Base-by-base conservation (phyloP, 2,329 filamentous ascomycete genomes). In the Alternaria novae-zelandiae region DNA sequence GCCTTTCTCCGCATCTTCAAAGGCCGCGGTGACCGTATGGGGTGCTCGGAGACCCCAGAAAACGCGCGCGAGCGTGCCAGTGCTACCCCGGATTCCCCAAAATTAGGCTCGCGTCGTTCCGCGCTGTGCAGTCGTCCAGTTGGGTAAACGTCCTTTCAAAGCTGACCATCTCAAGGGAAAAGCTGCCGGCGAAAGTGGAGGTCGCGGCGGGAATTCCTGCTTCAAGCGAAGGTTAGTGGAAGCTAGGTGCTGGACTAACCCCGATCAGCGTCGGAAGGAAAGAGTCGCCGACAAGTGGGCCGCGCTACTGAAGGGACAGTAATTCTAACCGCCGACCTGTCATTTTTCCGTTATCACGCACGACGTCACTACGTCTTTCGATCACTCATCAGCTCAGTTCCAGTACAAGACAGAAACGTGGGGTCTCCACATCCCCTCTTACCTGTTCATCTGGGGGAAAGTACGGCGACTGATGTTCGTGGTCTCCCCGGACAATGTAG, bases 1-100 rank as follows among this genome's bases (percentile, higher is more conserved):
- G 50, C 25, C 4, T 7, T n/a, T 59, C 46, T 45, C 32, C 23
- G 30, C 60, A n/a, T 63, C 43, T 59, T 43, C 36, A 61, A 46
- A 54, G 50, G 49, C 65, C 61, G 65, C 63, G 54, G 61, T 60
- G 55, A 57, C 30, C 57, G 59, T 46, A 57, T 53, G 44, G 28
- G 41, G 59, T 54, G 57, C 47, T 57, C 61, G 46, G 57, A 57
- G 55, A 65, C 69, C 63, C 61, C 66, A 68, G 55, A 59, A 32
- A 36, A 53, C 36, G 47, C 26, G 28, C 47, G 47, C 20, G 21
- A 53, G 55, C 36, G 45, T 51, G 46, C 45, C 56, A 57, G 51
- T 54, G 50, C 44, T 61, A 66, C 68, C 70, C 70, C 70, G 59
- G 63, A 57, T 68, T 66, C 69, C 66, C 70, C 68, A 68, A 61